Percentiles rank a stretch among this genome's conserved stretches.
These are phyloP conservation scores for Wickerhamiella hasegawae DNA, from an alignment of 805 yeast genomes.

Conservation along the genomic window DNA sequence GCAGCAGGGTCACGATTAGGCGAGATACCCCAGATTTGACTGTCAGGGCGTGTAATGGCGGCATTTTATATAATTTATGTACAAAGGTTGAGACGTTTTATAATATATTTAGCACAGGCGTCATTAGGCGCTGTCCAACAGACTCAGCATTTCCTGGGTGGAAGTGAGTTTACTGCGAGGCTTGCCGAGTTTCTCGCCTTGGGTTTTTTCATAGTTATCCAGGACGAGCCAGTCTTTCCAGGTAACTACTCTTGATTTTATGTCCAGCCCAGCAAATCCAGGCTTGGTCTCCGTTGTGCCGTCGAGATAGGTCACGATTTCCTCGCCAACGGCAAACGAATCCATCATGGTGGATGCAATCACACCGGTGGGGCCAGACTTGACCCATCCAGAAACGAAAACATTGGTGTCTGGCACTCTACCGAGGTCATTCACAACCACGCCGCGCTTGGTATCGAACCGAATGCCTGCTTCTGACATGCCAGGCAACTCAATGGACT, in stretches of 20 bases:
- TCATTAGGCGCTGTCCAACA: too few species aligned
- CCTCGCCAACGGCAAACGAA: slow-evolving; percentile 58
- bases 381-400: slow-evolving; percentile 84
- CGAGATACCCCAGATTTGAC: too few species aligned
- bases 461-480: slow-evolving; percentile 34
- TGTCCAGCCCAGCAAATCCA: slow-evolving; percentile 21
- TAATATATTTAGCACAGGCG: too few species aligned
- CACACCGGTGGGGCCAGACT: slow-evolving; percentile 74
- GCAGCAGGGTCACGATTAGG: too few species aligned
- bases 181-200: slow-evolving; percentile 36
- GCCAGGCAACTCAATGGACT: slow-evolving; percentile 48
- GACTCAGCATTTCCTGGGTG: slow-evolving; percentile 32
- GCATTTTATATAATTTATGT: too few species aligned
- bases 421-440: slow-evolving; percentile 10
- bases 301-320: slow-evolving; percentile 24
- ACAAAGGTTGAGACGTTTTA: too few species aligned
- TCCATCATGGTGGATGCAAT: slow-evolving; percentile 84
- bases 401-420: slow-evolving; percentile 21
- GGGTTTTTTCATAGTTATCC: slow-evolving; percentile 33
- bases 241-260: slow-evolving; percentile 20
- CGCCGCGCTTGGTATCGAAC: slow-evolving; percentile 31
- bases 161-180: slow-evolving; percentile 40
- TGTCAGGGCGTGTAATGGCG: too few species aligned
- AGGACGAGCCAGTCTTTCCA: slow-evolving; percentile 60
- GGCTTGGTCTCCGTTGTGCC: slow-evolving; percentile 11